Evolutionary conservation across 805 yeast species (phyloP), one percentile per base, ranked within the genome.

Genomic region (Kockiozyma suomiensis): DNA sequence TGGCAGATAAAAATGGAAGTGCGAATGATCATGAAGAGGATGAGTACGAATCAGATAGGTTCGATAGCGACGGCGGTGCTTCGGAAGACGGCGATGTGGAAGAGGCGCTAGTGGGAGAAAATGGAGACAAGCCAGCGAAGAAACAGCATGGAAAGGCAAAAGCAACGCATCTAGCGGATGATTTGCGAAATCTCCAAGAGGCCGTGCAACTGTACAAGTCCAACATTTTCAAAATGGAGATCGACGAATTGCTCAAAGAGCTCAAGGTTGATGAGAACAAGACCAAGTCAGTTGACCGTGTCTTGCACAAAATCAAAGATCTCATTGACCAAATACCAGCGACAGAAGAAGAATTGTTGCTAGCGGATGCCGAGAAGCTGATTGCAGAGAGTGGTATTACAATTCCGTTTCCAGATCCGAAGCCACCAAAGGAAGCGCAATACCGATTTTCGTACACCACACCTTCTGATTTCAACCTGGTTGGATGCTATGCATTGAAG

Each of bases 151-250:
- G 51, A 50, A 43, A 45, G 51, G 37, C 45, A 25, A 53, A 53
- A 35, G 52, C 62, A 15, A 53, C 56, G 25, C 65, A 58, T 23
- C 48, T 61, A 4, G 68, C 69, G 6, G 92, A 90, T 67, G 97
- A 94, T 59, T 85, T 93, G 48, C 97, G 93, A 69, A 81, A 88
- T 1, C 97, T 97, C 0, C 82, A 96, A 68, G 97, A 92, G 73
- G 89, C 97, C 0, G 94, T 96, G 0, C 97, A 92, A 73, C 76
- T 93, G 48, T 94, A 92, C 83, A 90, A 92, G 70, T 90, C 97
- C 7, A 94, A 92, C 74, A 91, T 94, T 56, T 93, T 94, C 84
- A 94, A 94, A 73, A 75, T 94, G 59, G 97, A 94, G 76, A 91
- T 94, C 62, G 98, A 92, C 74, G 98, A 92, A 72, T 78, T 94